Evolutionary conservation across 164 flowering plant genomes (phyloP).

Genomic region (Taxillus chinensis): DNA sequence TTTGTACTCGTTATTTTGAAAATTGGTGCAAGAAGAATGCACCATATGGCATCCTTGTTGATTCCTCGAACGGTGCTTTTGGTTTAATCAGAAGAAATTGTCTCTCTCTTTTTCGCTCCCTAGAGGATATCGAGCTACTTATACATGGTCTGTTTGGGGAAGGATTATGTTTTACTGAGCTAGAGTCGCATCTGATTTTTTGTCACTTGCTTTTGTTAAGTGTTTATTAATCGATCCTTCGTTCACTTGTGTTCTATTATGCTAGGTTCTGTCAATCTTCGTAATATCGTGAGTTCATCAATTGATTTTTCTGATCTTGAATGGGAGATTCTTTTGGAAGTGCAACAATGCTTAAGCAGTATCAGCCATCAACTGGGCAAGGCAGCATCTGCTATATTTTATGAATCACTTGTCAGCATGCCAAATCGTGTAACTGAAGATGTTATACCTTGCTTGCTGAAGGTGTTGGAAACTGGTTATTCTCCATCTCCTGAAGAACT

Average conservation of each 20-base stretch:
- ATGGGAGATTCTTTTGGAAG: conserved; percentile 46
- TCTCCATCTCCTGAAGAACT: conserved; percentile 28
- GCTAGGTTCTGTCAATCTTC: conserved; percentile 47
- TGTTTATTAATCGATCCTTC: neutral
- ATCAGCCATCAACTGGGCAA: conserved; percentile 68
- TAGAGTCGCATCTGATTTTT: neutral
- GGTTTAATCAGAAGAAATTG: conserved; percentile 64
- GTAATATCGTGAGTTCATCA: conserved; percentile 29
- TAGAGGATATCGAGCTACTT: conserved; percentile 69
- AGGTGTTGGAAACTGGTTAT: conserved; percentile 63
- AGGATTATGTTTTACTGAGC: no score
- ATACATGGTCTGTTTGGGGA: conserved; percentile 41
- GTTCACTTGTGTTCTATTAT: neutral
- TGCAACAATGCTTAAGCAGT: conserved; percentile 45
- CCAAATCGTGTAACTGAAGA: conserved; percentile 49
- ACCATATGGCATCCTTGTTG: conserved; percentile 53
- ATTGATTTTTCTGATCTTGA: conserved; percentile 32
- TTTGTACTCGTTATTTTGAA: conserved; percentile 52
- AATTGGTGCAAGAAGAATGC: conserved; percentile 67
- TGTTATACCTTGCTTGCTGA: conserved; percentile 44
- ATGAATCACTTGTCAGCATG: conserved; percentile 49
- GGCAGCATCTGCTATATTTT: conserved; percentile 55
- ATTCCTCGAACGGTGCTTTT: conserved; percentile 47
- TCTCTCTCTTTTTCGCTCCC: conserved; percentile 57
- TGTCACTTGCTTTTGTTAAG: neutral